Conservation (phyloP, 306 rosid species). For the Lathyrus aphaca region DNA sequence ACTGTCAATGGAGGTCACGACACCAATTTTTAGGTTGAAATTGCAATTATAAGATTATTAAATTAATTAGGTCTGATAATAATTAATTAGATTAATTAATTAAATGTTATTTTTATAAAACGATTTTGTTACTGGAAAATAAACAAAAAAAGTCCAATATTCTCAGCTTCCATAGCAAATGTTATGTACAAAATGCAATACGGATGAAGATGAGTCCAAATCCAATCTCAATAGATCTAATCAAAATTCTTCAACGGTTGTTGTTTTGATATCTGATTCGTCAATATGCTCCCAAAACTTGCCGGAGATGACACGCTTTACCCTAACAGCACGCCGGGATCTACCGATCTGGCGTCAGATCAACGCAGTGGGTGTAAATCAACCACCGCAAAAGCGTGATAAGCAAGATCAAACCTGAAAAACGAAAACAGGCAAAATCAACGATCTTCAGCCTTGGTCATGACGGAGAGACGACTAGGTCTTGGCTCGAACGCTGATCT, state of each 20-base stretch:
- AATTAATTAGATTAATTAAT: neutral
- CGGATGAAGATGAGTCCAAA: neutral
- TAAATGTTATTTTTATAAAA: neutral
- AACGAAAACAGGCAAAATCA: constrained; percentile 35
- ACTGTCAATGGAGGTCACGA: constrained; percentile 7
- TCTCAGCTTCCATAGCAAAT: constrained; percentile 74
- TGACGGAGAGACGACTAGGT: constrained; percentile 76
- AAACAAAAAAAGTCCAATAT: constrained; percentile 48
- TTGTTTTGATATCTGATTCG: constrained; percentile 1
- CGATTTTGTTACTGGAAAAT: neutral
- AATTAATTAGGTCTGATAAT: constrained; percentile 7
- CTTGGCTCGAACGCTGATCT: constrained; percentile 70
- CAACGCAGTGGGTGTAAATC: constrained; percentile 40
- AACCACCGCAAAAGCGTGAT: constrained; percentile 38
- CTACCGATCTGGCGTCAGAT: constrained; percentile 41
- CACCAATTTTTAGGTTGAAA: constrained; percentile 3
- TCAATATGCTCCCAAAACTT: constrained; percentile 42
- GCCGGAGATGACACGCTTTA: constrained; percentile 40
- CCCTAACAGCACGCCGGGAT: constrained; percentile 37
- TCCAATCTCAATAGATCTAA: constrained; percentile 47
- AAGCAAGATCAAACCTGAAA: constrained; percentile 52
- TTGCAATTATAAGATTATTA: neutral
- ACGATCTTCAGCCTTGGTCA: constrained; percentile 59
- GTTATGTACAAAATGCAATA: constrained; percentile 57
- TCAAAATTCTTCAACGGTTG: constrained; percentile 3